Percentiles rank a stretch among this genome's conserved stretches.
These are phyloP conservation scores for Nevesoporus exiguus DNA, from an alignment of 768 basidiomycete genomes.

Conservation along the genomic window DNA sequence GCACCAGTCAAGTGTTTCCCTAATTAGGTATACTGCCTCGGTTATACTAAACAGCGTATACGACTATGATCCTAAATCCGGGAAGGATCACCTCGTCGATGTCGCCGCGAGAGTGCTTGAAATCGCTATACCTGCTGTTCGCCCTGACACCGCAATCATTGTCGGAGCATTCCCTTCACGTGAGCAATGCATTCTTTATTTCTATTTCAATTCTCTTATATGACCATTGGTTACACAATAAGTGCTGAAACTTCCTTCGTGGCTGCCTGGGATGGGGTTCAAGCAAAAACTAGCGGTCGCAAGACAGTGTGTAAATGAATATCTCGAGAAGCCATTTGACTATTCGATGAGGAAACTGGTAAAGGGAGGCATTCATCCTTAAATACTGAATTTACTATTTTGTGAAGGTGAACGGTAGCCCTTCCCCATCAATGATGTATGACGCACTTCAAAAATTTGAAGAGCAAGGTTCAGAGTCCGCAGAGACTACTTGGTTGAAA, in stretches of 20 bases:
- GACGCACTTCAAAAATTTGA: background rate
- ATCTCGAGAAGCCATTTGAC: background rate
- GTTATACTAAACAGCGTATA: constrained; percentile 4
- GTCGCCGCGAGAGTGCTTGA: too few species aligned
- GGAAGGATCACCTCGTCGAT: background rate
- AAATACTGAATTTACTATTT: background rate
- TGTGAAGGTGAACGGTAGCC: background rate
- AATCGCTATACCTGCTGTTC: background rate
- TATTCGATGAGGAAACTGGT: background rate
- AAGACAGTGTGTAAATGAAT: background rate
- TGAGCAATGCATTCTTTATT: background rate
- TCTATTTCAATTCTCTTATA: background rate
- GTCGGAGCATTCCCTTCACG: background rate
- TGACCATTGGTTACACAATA: background rate
- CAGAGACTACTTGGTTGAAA: background rate
- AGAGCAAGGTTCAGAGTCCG: background rate
- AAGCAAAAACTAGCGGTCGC: background rate
- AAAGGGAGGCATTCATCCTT: background rate
- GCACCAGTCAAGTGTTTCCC: too few species aligned
- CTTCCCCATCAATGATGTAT: background rate
- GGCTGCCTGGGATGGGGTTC: background rate
- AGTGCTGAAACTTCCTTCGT: background rate
- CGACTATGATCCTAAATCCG: background rate
- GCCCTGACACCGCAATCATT: background rate
- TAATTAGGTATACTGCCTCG: constrained; percentile 1